Base-by-base conservation (phyloP, 176 grass and related monocot genomes). In the Raddia distichophylla region DNA sequence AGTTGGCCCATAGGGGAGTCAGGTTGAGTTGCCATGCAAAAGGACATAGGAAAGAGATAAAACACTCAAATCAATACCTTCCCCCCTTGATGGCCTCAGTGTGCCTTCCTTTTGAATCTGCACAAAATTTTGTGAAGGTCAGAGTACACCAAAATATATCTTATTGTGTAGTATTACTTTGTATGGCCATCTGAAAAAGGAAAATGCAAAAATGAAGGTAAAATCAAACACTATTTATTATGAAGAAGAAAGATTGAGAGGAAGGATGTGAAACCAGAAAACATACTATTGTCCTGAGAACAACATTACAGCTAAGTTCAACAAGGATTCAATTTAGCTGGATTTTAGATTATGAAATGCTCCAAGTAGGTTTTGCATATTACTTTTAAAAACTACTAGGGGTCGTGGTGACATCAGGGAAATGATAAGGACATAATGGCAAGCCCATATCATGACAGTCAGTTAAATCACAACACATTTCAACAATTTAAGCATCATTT, bases 11-110 rank as follows among this genome's bases (percentile, higher is more conserved):
- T 80, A 7, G 19, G 47, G 76, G 43, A 79, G 85, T 85, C 85
- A 82, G 84, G 58, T 84, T 83, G 80, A 83, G 69, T 35, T 82
- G 62, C 7, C 53, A 75, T 13, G 2, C 16, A 60, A 51, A 67
- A 60, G 67, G 22, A 46, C 33, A 66, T 40, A 34, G 37, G 44
- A 75, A 60, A 46, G 34, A 33, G 42, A 66, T 47, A 78, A 54
- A 63, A 52, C 59, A 67, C 9, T 86, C 68, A 73, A 87, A 76
- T 91, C 48, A 15, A 82, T 95, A 98, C 95, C 95, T 95, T 89
- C 95, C 95, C 18, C 95, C 95, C 82, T 90, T 82, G 19, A 98
- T 98, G 54, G 95, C 92, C 79, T 98, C 95, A 18, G 95, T 95
- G 27, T 90, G 95, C 79, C 93, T 98, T 80, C 95, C 95, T 93